Conservation (phyloP, 2,329 filamentous ascomycete species). For the Xylaria sp. region DNA sequence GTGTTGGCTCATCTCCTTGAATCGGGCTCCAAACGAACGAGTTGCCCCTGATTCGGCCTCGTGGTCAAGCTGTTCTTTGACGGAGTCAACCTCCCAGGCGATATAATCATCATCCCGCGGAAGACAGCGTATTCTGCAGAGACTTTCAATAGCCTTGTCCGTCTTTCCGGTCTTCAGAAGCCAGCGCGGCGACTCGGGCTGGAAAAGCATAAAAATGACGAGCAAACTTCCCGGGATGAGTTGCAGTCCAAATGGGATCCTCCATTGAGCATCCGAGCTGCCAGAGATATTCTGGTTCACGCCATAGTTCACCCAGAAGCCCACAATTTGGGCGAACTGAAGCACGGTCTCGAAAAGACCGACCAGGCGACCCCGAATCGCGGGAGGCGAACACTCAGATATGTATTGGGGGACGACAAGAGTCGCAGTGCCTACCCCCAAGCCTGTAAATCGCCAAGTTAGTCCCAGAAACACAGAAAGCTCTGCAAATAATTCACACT, state of each 20-base stretch:
- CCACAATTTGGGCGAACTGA: constrained; percentile 55
- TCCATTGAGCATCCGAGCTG: constrained; percentile 47
- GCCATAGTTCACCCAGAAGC: constrained; percentile 51
- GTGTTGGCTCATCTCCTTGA: constrained; percentile 44
- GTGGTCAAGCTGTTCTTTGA: constrained; percentile 53
- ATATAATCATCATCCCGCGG: constrained; percentile 58
- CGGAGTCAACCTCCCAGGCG: constrained; percentile 62
- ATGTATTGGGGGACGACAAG: constrained; percentile 53
- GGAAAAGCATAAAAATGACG: constrained; percentile 49
- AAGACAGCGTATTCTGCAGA: constrained; percentile 59
- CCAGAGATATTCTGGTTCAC: constrained; percentile 38
- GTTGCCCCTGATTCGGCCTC: constrained; percentile 6
- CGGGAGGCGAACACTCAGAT: constrained; percentile 50
- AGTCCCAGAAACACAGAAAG: background rate
- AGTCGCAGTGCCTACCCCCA: constrained; percentile 43
- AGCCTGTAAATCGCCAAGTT: constrained; percentile 7
- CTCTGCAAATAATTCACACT: constrained; percentile 32
- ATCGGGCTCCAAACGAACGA: constrained; percentile 40
- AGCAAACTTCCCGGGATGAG: constrained; percentile 58
- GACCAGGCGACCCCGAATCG: constrained; percentile 57
- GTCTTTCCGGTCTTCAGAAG: constrained; percentile 55
- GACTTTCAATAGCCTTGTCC: constrained; percentile 52
- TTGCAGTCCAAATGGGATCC: constrained; percentile 56
- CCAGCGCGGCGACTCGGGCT: constrained; percentile 63
- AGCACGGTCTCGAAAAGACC: constrained; percentile 58